phyloP scores from a whole-genome alignment of 2,329 filamentous ascomycete species.

The Epichloe scottii region DNA sequence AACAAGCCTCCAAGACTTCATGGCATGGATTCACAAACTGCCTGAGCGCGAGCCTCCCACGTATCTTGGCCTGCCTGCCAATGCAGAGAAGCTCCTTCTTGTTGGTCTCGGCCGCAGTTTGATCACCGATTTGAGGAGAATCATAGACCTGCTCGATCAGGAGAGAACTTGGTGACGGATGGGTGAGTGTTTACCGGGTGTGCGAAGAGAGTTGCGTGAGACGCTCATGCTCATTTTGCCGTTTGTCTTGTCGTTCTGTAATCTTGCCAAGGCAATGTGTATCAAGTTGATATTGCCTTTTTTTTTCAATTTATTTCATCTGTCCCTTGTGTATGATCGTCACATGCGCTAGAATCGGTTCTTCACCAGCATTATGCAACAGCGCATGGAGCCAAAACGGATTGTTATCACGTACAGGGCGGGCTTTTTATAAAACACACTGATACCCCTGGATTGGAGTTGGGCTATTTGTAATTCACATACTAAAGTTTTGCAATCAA shows the following conservation, averaged over 20 bases:
- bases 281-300: too few relatives aligned
- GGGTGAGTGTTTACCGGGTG: slow-evolving; percentile 4
- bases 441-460: background rate
- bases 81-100: slow-evolving; percentile 89
- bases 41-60: slow-evolving; percentile 94
- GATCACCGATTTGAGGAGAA: slow-evolving; percentile 71
- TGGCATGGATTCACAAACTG: slow-evolving; percentile 78
- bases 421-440: background rate
- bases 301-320: too few relatives aligned
- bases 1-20: slow-evolving; percentile 76
- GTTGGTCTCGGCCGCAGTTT: slow-evolving; percentile 78
- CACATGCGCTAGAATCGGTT: background rate
- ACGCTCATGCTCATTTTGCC: too few relatives aligned
- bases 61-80: slow-evolving; percentile 84
- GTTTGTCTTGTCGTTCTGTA: too few relatives aligned
- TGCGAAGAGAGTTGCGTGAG: slow-evolving; percentile 1
- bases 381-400: background rate
- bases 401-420: background rate
- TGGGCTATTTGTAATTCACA: background rate
- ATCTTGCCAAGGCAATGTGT: too few relatives aligned
- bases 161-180: slow-evolving; percentile 77
- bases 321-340: too few relatives aligned
- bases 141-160: slow-evolving; percentile 87
- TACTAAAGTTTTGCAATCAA: background rate
- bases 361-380: background rate